A percentile compares a stretch with the other conserved stretches of the same genome.
These are phyloP conservation scores for Trypanosomatidae sp. DNA, from an alignment of 208 protist species.

Conservation along the genomic window DNA sequence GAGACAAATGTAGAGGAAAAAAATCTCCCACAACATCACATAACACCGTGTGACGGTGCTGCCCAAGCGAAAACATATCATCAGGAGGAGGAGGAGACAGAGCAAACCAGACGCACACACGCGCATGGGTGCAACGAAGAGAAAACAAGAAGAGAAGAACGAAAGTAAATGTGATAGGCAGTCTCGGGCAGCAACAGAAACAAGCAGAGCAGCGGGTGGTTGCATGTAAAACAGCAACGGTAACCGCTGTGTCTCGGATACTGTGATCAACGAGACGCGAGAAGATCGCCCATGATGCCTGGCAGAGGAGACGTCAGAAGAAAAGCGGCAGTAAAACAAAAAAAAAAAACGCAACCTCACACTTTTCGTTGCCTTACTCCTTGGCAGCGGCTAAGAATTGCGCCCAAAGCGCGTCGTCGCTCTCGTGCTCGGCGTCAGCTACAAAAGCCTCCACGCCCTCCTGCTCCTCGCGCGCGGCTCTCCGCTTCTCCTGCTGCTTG, in stretches of 20 bases:
- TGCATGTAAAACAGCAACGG: neutral
- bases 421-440: slow-evolving; percentile 22
- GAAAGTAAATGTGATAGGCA: neutral
- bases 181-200: neutral
- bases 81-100: no score
- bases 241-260: neutral
- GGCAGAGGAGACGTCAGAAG: neutral
- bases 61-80: neutral
- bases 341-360: neutral
- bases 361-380: slow-evolving; percentile 5
- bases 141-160: neutral
- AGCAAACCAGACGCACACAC: no score
- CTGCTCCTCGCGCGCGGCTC: slow-evolving; percentile 20
- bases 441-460: slow-evolving; percentile 25
- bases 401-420: slow-evolving; percentile 35
- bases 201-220: neutral
- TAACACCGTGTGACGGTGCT: no score
- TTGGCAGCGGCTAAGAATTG: slow-evolving; percentile 33
- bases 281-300: neutral
- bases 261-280: neutral
- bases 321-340: neutral
- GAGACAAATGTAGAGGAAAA: no score
- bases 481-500: slow-evolving; percentile 37
- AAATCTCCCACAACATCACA: neutral
- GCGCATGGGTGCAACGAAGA: neutral